Evolutionary conservation across 2,329 filamentous ascomycete species (phyloP), one percentile per base, ranked within the genome.

Genomic region (Microcyclospora pomicola): DNA sequence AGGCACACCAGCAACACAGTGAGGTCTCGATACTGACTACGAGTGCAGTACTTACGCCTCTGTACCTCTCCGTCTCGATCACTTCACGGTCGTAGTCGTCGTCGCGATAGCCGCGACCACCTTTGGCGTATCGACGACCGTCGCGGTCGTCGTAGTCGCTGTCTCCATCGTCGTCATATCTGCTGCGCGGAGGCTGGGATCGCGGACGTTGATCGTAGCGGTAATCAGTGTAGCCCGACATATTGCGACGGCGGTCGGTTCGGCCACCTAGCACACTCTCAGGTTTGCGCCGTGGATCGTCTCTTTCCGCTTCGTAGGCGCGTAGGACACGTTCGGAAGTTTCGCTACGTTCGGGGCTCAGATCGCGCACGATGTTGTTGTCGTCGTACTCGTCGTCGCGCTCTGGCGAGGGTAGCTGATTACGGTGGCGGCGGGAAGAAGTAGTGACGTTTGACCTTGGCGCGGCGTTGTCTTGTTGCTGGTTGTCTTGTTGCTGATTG

Each of bases 41-140:
- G 31, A 50, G 43, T 44, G 50, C 48, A 55, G 51, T 51, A 55
- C 53, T 51, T 52, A 58, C 54, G 40, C 53, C 54, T 14, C 50
- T 43, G 37, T 56, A 56, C 28, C 50, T 35, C 43, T 55, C 53
- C 29, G 48, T 53, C 43, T 49, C 49, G 36, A 54, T 46, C 24
- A 51, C 43, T 33, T 53, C 50, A n/a, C 51, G 51, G 30, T 53
- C 50, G 35, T 51, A 51, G 16, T 35, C 34, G 27, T 44, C 39
- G 27, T 52, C 49, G 15, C 52, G 48, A 31, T 53, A 53, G 33
- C 53, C 48, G 35, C 49, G 41, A 19, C 43, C 47, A 34, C 41
- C 30, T 36, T 16, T 32, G 16, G 41, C 36, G 39, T 49, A 42
- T 24, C 48, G 34, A 34, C 46, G 35, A 24, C 49, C 49, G 29